Base-by-base conservation (phyloP, 768 basidiomycete genomes). In the Rhodotorula sphaerocarpa region DNA sequence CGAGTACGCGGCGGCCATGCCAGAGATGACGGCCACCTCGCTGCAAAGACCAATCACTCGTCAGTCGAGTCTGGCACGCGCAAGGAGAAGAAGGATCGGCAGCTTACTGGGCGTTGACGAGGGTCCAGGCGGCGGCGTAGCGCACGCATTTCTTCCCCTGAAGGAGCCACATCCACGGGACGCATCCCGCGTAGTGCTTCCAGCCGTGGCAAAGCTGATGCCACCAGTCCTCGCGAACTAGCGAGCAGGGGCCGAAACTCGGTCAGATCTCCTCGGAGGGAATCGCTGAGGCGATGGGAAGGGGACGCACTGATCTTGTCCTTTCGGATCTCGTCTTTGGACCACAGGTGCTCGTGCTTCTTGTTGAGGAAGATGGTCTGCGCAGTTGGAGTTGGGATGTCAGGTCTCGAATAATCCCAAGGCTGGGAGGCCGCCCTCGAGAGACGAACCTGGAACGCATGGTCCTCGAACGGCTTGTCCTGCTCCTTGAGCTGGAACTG, bases 321-420 rank as follows among this genome's bases (percentile, higher is more conserved):
- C 65, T 75, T 73, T 20, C 67, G 61, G 65, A 78, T 78, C 65
- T 78, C 77, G 62, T 76, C 70, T 53, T 68, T 73, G 1, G 71
- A 57, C 77, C 77, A 78, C 2, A 66, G 72, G 15, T 76, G 30
- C 63, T 75, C 58, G 66, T 78, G 70, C 58, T 76, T 74, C 54
- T 75, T 77, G 73, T 77, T 77, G 57, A 78, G 68, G 71, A 76
- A 77, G 73, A 77, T 78, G 11, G 76, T 77, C 72, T 70, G 61
- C 31, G 10, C 3, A 21, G 28, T 1, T 20, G 23, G 16, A 11
- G 25, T 5, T n/a, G 6, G 27, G 11, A n/a, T 4, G 25, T 25
- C 11, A 52, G 21, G 10, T 23, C 7, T 7, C 11, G 42, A 7
- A 23, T 15, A 43, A 9, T 43, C 41, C 27, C 30, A 34, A 7